phyloP scores from a whole-genome alignment of 768 basidiomycete genomes.

The Boletus pseudo-olivaceus region DNA sequence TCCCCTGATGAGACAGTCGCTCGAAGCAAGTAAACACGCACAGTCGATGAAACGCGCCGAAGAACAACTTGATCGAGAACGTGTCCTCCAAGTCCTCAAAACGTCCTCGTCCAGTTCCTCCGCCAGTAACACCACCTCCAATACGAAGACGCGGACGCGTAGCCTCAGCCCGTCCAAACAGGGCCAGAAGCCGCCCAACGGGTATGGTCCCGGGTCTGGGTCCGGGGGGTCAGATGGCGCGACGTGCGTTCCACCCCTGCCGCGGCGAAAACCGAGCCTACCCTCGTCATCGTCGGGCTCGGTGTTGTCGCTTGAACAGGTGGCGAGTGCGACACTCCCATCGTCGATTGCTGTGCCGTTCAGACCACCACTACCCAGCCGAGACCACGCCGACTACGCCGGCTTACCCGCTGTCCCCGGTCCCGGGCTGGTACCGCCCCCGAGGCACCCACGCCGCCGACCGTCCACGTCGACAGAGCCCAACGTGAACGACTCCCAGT shows the following conservation, averaged over 20 bases:
- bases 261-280: constrained; percentile 34
- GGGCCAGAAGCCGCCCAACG: background rate
- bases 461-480: constrained; percentile 22
- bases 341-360: constrained; percentile 8
- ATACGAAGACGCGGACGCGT: constrained; percentile 24
- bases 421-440: constrained; percentile 47
- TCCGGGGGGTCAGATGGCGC: constrained; percentile 20
- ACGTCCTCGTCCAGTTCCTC: constrained; percentile 43
- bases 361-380: constrained; percentile 24
- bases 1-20: constrained; percentile 65
- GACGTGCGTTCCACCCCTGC: constrained; percentile 31
- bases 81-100: constrained; percentile 69
- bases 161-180: constrained; percentile 32
- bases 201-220: background rate
- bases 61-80: constrained; percentile 62
- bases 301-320: constrained; percentile 38
- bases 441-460: constrained; percentile 56
- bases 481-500: constrained; percentile 21
- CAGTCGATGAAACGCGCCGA: constrained; percentile 69
- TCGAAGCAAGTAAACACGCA: constrained; percentile 70
- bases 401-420: constrained; percentile 1
- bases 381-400: constrained; percentile 11
- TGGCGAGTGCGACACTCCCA: constrained; percentile 37
- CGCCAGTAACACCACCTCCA: background rate
- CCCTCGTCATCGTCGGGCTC: constrained; percentile 35